Conservation (phyloP, 495 filamentous ascomycete genomes). For the Tetracladium marchalianum region DNA sequence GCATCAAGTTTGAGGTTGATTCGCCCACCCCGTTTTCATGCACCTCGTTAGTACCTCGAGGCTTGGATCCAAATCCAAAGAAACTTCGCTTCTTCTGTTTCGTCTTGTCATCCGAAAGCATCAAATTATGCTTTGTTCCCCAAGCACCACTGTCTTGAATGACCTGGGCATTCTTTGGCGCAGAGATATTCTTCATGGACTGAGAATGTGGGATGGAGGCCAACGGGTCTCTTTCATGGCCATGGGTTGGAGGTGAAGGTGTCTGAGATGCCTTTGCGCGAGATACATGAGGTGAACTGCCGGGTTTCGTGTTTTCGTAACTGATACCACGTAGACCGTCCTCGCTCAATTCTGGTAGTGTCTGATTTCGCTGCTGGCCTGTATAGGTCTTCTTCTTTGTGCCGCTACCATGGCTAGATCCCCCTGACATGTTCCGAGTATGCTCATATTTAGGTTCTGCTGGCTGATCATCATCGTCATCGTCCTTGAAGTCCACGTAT, state of each 20-base stretch:
- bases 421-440: slow-evolving; percentile 19
- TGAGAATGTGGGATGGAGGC: slow-evolving; percentile 24
- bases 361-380: slow-evolving; percentile 13
- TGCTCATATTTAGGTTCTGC: slow-evolving; percentile 21
- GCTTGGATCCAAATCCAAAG: slow-evolving; percentile 70
- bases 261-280: slow-evolving; percentile 14
- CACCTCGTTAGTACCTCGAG: slow-evolving; percentile 30
- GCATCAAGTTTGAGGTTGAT: slow-evolving; percentile 23
- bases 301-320: slow-evolving; percentile 75
- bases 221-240: slow-evolving; percentile 22
- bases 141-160: slow-evolving; percentile 82
- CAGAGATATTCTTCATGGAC: slow-evolving; percentile 62
- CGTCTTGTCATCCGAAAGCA: slow-evolving; percentile 52
- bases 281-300: slow-evolving; percentile 32
- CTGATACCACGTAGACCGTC: slow-evolving; percentile 61
- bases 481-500: slow-evolving; percentile 71
- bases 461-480: slow-evolving; percentile 39
- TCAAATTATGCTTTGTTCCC: slow-evolving; percentile 57
- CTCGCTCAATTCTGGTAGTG: slow-evolving; percentile 27
- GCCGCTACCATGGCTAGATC: slow-evolving; percentile 26
- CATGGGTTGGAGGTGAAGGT: slow-evolving; percentile 18
- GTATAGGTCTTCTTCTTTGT: slow-evolving; percentile 44
- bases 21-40: slow-evolving; percentile 24
- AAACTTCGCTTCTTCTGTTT: slow-evolving; percentile 84
- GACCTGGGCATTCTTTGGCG: slow-evolving; percentile 71